phyloP scores from a whole-genome alignment of 352 stramenopile species.

The Thraustotheca clavata region DNA sequence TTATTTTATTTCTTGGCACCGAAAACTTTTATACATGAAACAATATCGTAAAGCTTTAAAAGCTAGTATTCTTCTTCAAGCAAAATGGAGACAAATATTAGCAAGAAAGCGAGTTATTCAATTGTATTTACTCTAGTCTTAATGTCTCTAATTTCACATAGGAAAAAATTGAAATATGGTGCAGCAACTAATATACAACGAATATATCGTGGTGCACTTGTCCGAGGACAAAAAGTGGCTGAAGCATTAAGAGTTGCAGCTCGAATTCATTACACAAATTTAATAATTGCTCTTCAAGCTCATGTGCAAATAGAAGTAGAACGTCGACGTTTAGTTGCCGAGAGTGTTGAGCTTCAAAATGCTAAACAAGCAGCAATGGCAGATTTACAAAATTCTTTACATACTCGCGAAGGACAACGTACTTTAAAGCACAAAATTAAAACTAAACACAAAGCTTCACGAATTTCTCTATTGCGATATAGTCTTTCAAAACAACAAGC shows the following conservation, averaged over 20 bases:
- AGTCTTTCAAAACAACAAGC: neutral
- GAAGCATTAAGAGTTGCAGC: neutral
- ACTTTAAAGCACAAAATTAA: neutral
- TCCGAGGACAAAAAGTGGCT: neutral
- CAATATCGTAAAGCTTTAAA: neutral
- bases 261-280: neutral
- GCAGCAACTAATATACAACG: too few species aligned
- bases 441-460: neutral
- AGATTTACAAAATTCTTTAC: neutral
- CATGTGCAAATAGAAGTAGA: neutral
- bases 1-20: neutral
- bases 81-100: neutral
- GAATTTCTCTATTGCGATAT: neutral
- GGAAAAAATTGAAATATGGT: too few species aligned
- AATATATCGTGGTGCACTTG: neutral
- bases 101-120: neutral
- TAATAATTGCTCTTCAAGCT: neutral
- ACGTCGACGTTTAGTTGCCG: neutral
- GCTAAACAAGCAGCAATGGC: neutral
- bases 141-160: too few species aligned
- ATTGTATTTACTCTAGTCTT: too few species aligned
- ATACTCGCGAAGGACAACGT: neutral
- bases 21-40: neutral
- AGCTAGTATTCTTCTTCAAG: neutral
- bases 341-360: neutral